Conservation (phyloP, 2,329 filamentous ascomycete species). For the Aspergillus carbonarius region DNA sequence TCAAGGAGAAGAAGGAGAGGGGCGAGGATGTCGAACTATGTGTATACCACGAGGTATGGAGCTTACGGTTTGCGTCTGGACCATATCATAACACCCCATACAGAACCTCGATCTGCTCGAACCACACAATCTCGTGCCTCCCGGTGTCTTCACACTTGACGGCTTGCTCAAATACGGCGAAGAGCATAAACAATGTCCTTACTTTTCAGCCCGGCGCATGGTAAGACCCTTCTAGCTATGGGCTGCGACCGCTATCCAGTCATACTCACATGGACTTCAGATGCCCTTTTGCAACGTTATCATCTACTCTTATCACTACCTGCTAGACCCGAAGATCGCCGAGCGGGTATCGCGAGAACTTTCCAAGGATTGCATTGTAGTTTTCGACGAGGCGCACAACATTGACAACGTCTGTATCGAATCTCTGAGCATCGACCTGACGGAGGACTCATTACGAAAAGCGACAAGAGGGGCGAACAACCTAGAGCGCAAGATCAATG, state of each 20-base stretch:
- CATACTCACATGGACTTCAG: slow-evolving; percentile 45
- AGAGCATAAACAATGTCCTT: slow-evolving; percentile 93
- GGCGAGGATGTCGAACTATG: slow-evolving; percentile 94
- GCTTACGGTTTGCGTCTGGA: neutral
- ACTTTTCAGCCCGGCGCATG: slow-evolving; percentile 95
- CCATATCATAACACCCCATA: slow-evolving; percentile 21
- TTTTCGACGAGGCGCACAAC: slow-evolving; percentile 98
- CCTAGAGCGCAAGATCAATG: slow-evolving; percentile 82
- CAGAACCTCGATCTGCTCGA: slow-evolving; percentile 92
- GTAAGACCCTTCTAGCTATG: slow-evolving; percentile 46
- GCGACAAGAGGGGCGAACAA: slow-evolving; percentile 89
- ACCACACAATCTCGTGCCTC: slow-evolving; percentile 89
- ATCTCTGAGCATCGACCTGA: slow-evolving; percentile 92
- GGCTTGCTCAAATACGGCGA: slow-evolving; percentile 86
- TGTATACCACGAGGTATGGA: slow-evolving; percentile 82
- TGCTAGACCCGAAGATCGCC: slow-evolving; percentile 96
- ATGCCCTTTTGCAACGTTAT: slow-evolving; percentile 99
- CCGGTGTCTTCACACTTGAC: slow-evolving; percentile 94
- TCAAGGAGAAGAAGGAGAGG: slow-evolving; percentile 94
- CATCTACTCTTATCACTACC: slow-evolving; percentile 98
- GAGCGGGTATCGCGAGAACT: slow-evolving; percentile 92
- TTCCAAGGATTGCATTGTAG: slow-evolving; percentile 96
- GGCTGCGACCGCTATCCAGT: no score
- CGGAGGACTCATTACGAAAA: slow-evolving; percentile 88
- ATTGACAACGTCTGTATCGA: slow-evolving; percentile 99